Base-by-base conservation (phyloP, 805 yeast genomes). In the Pichia cabralensis region DNA sequence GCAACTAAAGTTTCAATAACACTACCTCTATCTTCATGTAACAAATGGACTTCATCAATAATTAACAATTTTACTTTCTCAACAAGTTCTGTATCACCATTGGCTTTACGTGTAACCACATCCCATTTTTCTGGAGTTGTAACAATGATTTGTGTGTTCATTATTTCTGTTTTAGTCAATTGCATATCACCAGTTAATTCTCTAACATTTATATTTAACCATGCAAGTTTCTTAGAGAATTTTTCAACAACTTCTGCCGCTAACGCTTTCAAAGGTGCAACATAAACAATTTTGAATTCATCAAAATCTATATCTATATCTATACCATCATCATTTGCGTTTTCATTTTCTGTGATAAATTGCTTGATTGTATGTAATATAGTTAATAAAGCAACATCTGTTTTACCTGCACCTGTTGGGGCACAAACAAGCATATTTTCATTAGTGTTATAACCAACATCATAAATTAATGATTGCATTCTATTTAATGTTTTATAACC, bases 111-210 rank as follows among this genome's bases (percentile, higher is more conserved):
- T 0, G 98, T 89, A 2, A 92, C 96, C 3, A 92, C 96, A 60
- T 86, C 96, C 96, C 96, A 86, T 55, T 86, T 86, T 52, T 86
- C 96, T 0, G 96, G 96, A 0, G 96, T 86, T 1, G 96, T 88
- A 3, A 86, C 96, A 43, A 86, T 81, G 26, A 86, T 68, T 53
- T 86, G 96, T 1, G 96, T 88, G 1, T 72, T 71, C 48, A 74
- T 54, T 26, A 86, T 84, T 55, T 86, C 96, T 2, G 79, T 67
- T 43, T 76, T 73, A 0, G 94, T 80, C 34, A 86, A 59, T 51
- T 86, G 96, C 95, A 88, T 88, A 60, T 86, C 96, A 52, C 96
- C 96, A 3, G 96, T 88, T 39, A 88, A 64, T 50, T 88, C 96
- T 29, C 92, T 60, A 0, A 89, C 97, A 41, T 70, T 70, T 20